Conservation (phyloP, 139 green algal genomes). For the Chlamydomonas sp. region DNA sequence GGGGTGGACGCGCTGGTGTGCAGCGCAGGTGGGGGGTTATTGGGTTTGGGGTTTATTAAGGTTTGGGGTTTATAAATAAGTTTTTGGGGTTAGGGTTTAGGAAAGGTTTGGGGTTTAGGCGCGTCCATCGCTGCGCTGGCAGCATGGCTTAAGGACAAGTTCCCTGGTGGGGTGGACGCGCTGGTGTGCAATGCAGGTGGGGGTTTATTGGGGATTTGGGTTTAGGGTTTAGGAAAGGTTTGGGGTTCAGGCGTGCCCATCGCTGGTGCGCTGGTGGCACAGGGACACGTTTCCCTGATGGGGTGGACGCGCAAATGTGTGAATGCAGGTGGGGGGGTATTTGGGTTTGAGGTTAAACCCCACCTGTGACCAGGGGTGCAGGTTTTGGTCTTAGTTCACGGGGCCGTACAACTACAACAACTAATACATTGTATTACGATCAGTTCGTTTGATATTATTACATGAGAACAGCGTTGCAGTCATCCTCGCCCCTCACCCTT, state of each 20-base stretch:
- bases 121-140: background rate
- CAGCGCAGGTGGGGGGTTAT: conserved; percentile 5
- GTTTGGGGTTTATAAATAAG: background rate
- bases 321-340: conserved; percentile 10
- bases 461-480: too few species aligned
- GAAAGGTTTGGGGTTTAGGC: background rate
- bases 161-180: conserved; percentile 4
- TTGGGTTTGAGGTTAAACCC: background rate
- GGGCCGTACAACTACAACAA: too few species aligned
- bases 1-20: conserved; percentile 26
- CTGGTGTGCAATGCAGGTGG: conserved; percentile 29
- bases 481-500: too few species aligned
- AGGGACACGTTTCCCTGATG: conserved; percentile 14
- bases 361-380: too few species aligned
- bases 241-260: conserved; percentile 41
- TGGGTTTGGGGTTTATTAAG: background rate
- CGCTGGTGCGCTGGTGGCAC: conserved; percentile 36
- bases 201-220: background rate
- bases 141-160: too few species aligned
- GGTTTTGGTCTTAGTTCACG: too few species aligned
- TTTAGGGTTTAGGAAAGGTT: too few species aligned
- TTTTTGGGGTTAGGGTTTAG: background rate
- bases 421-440: too few species aligned
- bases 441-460: too few species aligned
- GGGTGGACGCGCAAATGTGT: conserved; percentile 30